Base-by-base conservation (phyloP, 192 early-diverging fungal genomes). In the Phycomyces nitens region DNA sequence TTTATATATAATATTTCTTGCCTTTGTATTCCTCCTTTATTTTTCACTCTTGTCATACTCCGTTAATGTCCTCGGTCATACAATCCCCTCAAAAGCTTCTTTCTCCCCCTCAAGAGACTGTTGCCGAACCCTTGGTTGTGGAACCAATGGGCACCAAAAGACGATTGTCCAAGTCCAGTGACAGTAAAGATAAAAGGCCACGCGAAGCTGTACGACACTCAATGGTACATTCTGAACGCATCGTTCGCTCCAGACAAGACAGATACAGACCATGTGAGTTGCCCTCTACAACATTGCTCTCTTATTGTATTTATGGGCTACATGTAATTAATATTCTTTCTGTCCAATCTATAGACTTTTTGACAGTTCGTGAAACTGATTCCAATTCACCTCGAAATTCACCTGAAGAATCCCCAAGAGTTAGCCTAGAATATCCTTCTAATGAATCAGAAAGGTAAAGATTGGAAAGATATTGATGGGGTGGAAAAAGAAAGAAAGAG, bases 241-340 rank as follows among this genome's bases (percentile, higher is more conserved):
- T 27, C 10, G 50, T 59, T 56, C 14, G 60, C 4, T 9, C 41
- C 5, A 43, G 15, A 21, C 18, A 21, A 10, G 21, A 40, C 44
- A 40, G 38, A 27, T 59, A 64, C 21, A 21, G 62, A 23, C 40
- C 50, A 24, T 64, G 51, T 64, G 53, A 53, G 57, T 10, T 29
- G 8, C 12, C 11, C 20, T 66, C 67, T 67, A n/a, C n/a, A n/a
- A n/a, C 62, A 56, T 69, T 66, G 41, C 56, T 62, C 42, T 67
- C 72, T 27, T 5, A 64, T 1, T 40, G 72, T 72, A 26, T 75
- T 72, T 12, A 6, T 20, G 27, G 43, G 22, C 1, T 56, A 16
- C 34, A 39, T n/a, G 38, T 43, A 44, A 14, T 53, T 18, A 23
- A 53, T 7, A 53, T 9, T 24, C 56, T 41, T 58, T n/a, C n/a